Evolutionary conservation across 192 early-diverging fungal species (phyloP).

Genomic region (Coemansia sp.): DNA sequence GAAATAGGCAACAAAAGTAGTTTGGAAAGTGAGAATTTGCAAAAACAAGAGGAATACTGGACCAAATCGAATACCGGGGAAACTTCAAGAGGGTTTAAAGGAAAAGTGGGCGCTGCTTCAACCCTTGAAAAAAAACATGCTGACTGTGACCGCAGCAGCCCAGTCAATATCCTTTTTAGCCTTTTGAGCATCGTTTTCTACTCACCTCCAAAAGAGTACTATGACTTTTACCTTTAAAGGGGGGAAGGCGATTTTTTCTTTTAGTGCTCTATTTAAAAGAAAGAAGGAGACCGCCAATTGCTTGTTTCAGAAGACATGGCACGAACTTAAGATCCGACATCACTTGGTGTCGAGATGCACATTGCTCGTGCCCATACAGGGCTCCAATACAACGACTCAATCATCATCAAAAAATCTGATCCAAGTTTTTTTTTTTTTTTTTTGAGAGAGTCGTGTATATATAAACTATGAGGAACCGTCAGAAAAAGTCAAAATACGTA

Average conservation of each 20-base stretch:
- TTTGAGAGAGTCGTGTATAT: not conserved
- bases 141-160: not conserved
- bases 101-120: not conserved
- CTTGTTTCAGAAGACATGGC: no score
- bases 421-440: not conserved
- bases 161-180: not conserved
- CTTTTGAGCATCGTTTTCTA: not conserved
- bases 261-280: not conserved
- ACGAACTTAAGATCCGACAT: no score
- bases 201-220: not conserved
- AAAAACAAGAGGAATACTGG: not conserved
- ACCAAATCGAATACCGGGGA: not conserved
- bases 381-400: no score
- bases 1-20: not conserved
- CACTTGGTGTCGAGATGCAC: no score
- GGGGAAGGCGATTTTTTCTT: not conserved
- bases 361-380: no score
- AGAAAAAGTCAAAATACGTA: conserved; percentile 19
- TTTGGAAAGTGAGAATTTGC: not conserved
- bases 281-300: not conserved
- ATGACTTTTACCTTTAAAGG: not conserved
- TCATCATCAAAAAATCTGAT: no score
- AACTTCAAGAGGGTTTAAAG: not conserved
- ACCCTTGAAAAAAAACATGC: not conserved
- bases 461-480: conserved; percentile 12